Evolutionary conservation across 192 early-diverging fungal genomes (phyloP).

Genomic region (Lobosporangium transversale): DNA sequence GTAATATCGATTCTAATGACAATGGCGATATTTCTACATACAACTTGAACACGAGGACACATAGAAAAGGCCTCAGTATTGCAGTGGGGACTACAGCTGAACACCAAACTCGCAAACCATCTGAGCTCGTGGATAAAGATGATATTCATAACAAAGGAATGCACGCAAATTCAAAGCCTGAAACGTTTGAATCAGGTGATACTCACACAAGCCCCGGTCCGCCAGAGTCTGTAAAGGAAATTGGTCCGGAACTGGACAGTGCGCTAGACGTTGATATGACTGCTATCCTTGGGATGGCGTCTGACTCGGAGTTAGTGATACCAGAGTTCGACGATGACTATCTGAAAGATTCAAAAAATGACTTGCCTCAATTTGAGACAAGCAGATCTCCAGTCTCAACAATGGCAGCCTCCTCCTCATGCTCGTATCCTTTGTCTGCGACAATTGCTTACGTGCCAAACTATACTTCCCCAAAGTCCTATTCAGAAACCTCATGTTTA

Average conservation of each 20-base stretch:
- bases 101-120: conserved; percentile 5
- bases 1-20: too few species aligned
- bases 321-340: conserved; percentile 40
- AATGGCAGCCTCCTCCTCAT: conserved; percentile 2
- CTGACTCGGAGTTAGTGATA: conserved; percentile 42
- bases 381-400: conserved; percentile 6
- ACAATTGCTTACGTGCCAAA: conserved; percentile 26
- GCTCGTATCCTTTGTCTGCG: conserved; percentile 23
- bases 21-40: too few species aligned
- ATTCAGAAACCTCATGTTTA: not conserved
- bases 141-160: conserved; percentile 29
- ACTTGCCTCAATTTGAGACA: not conserved
- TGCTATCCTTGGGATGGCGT: conserved; percentile 40
- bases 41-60: too few species aligned
- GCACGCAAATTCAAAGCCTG: not conserved
- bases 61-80: too few species aligned
- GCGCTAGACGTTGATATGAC: conserved; percentile 26
- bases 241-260: conserved; percentile 1
- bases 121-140: conserved; percentile 21
- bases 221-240: too few species aligned
- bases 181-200: too few species aligned
- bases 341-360: conserved; percentile 29
- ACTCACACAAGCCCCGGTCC: too few species aligned
- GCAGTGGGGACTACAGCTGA: not conserved
- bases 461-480: conserved; percentile 8